Conservation (phyloP, 768 basidiomycete species). For the Leccinum variicolor region DNA sequence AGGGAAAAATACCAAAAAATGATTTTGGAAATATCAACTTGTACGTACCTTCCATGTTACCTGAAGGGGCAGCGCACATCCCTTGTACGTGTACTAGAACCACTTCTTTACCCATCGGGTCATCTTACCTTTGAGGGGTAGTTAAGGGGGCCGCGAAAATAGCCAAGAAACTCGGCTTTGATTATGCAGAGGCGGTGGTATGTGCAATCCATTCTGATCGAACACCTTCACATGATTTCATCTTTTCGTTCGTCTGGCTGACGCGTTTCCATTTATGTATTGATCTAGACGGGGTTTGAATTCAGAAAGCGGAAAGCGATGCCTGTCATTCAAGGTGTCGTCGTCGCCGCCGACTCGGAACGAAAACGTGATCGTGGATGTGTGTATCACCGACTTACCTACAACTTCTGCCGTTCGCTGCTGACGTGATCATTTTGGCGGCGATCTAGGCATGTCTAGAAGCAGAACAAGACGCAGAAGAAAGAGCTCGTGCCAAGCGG, state of each 20-base stretch:
- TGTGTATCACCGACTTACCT: slow-evolving; percentile 31
- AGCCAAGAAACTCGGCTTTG: slow-evolving; percentile 81
- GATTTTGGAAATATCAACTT: slow-evolving; percentile 96
- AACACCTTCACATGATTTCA: slow-evolving; percentile 3
- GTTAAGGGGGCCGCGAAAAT: slow-evolving; percentile 88
- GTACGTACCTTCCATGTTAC: slow-evolving; percentile 94
- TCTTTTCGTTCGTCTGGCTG: background rate
- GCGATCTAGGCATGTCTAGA: slow-evolving; percentile 75
- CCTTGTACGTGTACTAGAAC: slow-evolving; percentile 63
- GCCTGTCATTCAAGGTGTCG: slow-evolving; percentile 82
- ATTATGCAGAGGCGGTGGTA: slow-evolving; percentile 95
- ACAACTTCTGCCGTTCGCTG: background rate
- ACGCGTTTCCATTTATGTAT: slow-evolving; percentile 3
- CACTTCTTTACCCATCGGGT: slow-evolving; percentile 12
- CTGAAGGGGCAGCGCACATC: slow-evolving; percentile 79
- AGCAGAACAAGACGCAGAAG: slow-evolving; percentile 71
- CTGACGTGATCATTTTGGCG: slow-evolving; percentile 11
- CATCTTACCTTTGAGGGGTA: slow-evolving; percentile 27
- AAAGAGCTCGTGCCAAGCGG: slow-evolving; percentile 71
- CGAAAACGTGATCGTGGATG: slow-evolving; percentile 72
- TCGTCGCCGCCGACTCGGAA: slow-evolving; percentile 83
- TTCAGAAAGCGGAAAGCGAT: slow-evolving; percentile 90
- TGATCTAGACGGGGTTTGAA: slow-evolving; percentile 84
- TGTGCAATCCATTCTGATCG: slow-evolving; percentile 32
- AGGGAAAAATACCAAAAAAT: slow-evolving; percentile 95